Evolutionary conservation across 768 basidiomycete species (phyloP), one percentile per base, ranked within the genome.

Genomic region (Terana coerulea): DNA sequence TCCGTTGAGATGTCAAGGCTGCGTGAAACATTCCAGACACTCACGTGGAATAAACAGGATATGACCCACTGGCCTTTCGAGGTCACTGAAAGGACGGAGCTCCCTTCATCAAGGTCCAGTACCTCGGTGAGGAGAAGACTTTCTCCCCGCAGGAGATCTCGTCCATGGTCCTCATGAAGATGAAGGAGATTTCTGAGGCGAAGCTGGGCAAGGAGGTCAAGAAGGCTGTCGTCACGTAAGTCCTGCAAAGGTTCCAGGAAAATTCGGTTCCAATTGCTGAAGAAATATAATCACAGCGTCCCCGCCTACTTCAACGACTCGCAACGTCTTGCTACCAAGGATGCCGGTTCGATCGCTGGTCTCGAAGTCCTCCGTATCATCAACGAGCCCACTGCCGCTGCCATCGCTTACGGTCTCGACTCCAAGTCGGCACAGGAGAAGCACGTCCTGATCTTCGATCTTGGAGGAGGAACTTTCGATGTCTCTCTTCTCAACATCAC

Each of bases 241-340:
- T 78, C 15, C 34, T 46, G 22, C 31, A 30, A 22, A 49, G 21
- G 14, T 5, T 47, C 29, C 55, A 21, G n/a, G 21, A 49, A n/a
- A 58, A 46, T 55, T 24, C 5, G 34, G 35, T 35, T 12, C 15
- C 15, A 17, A 19, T 30, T 10, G 12, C n/a, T 17, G 3, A 21
- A n/a, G 21, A 29, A 29, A 49, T 47, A 25, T 54, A 30, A 6
- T 42, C 26, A 10, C 59, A 88, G 86, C 44, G 97, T 98, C 60
- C 97, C 97, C 36, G 97, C 97, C 58, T 99, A 98, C 80, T 98
- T 98, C 81, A 99, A 99, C 73, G 97, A 98, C 77, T 99, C 97
- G 24, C 97, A 99, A 69, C 94, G 97, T 77, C 80, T 97, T 57
- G 95, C 97, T 46, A 98, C 97, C 70, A 98, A 98, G 76, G 97